Evolutionary conservation across 106 monocot genomes (phyloP), one percentile per base, ranked within the genome.

Genomic region (Dendrobium huoshanense): DNA sequence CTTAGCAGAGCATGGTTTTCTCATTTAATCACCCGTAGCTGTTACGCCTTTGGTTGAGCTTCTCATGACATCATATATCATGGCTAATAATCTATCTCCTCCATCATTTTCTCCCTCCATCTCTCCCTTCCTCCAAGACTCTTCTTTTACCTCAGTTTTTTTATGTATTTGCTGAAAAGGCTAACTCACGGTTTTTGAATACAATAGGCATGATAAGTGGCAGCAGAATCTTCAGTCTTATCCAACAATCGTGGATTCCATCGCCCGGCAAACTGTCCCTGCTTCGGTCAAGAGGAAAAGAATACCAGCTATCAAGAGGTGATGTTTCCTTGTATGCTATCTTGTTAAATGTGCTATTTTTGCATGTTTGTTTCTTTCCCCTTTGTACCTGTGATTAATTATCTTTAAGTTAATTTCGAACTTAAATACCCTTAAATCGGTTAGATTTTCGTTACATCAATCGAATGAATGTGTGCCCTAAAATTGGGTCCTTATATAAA

Each of bases 251-350:
- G 61, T 61, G 20, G 61, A 22, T 61, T 61, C 61, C 61, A 61
- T 61, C 61, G 5, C 22, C 61, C 22, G 19, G 61, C 61, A 61
- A 61, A 22, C 61, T n/a, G n/a, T 22, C 22, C 22, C 61, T 61
- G 19, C 61, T n/a, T 61, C 61, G 4, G 61, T 8, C 22, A n/a
- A 22, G 19, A 19, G 61, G 61, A 61, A 61, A 61, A 61, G 8
- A 61, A 61, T 19, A 61, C 61, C 61, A 61, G 61, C 61, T 61
- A 61, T 22, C 61, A 61, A 61, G 61, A 61, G 61, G 61, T 61
- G 61, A 61, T 61, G 61, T 61, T 61, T 61, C n/a, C 2, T 22
- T 61, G 61, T 22, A 22, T 61, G 61, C 61, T 61, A 61, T 61
- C 5, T 61, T 61, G 61, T 61, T 61, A 61, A n/a, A 61, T 61